Percentiles rank a stretch among this genome's conserved stretches.
phyloP scores from a whole-genome alignment of 2,329 filamentous ascomycete genomes.

The Incumbomyces delicatus region DNA sequence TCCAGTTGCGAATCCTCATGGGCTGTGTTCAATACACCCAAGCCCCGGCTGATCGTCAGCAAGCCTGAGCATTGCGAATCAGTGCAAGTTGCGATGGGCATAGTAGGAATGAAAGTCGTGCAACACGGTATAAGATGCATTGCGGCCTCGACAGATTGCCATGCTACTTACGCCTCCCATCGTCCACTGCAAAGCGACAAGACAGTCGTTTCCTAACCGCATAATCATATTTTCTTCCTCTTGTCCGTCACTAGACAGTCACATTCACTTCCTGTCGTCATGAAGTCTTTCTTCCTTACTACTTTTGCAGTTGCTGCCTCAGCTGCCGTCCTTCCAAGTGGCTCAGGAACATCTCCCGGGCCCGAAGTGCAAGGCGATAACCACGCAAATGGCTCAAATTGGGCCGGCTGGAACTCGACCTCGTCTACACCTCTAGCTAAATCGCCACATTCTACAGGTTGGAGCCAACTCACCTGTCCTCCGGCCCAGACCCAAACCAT shows the following conservation, averaged over 20 bases:
- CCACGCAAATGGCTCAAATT: neutral
- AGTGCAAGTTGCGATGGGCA: neutral
- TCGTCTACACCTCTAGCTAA: neutral
- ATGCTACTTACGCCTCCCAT: neutral
- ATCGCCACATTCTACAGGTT: neutral
- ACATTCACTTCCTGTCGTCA: neutral
- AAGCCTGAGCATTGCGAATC: neutral
- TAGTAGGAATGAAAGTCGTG: neutral
- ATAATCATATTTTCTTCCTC: neutral
- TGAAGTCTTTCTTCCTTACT: slow-evolving; percentile 1
- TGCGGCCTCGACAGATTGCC: neutral
- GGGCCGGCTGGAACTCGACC: neutral
- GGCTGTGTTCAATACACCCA: too few relatives aligned
- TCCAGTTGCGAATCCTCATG: too few relatives aligned
- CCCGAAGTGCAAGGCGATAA: neutral
- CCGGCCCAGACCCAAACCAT: neutral
- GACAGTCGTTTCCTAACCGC: neutral
- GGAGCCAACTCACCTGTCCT: neutral
- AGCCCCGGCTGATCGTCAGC: too few relatives aligned
- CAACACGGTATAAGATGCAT: neutral
- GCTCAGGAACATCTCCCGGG: neutral
- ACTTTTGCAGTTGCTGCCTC: neutral
- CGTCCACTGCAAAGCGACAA: neutral
- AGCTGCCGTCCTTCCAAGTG: neutral
- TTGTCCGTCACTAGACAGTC: neutral